Percentiles rank a stretch among this genome's conserved stretches.
Conservation (phyloP, 176 grass and related monocot genomes). For the Alopecurus myosuroides region DNA sequence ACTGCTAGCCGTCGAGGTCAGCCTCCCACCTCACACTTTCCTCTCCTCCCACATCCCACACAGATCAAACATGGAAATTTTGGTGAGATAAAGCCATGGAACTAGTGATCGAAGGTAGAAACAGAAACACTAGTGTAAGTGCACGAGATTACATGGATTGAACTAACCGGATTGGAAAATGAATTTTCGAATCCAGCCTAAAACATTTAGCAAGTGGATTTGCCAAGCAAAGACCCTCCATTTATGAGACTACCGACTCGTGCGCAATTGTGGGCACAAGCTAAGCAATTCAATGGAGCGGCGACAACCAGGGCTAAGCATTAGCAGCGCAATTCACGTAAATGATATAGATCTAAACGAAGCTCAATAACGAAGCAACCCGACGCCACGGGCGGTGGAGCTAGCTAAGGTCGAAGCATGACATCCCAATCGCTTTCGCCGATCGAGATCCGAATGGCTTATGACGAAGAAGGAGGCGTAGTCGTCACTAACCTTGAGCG, state of each 20-base stretch:
- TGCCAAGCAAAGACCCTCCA: not conserved
- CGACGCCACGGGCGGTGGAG: too few species aligned
- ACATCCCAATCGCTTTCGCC: not conserved
- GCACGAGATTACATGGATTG: not conserved
- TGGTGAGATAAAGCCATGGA: not conserved
- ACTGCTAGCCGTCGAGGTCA: not conserved
- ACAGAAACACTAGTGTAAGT: not conserved
- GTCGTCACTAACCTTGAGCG: conserved; percentile 29
- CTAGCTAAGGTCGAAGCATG: not conserved
- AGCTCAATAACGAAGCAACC: not conserved
- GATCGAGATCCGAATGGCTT: conserved; percentile 5
- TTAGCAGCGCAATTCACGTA: not conserved
- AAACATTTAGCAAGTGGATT: not conserved
- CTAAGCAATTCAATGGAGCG: not conserved
- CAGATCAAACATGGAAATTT: too few species aligned
- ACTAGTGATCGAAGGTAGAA: not conserved
- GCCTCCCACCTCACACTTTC: not conserved
- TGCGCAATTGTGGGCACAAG: not conserved
- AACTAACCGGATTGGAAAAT: too few species aligned
- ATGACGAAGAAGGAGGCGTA: not conserved
- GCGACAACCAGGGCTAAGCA: not conserved
- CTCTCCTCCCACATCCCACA: not conserved
- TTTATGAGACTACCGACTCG: not conserved
- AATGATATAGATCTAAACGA: not conserved
- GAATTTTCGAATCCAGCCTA: too few species aligned